phyloP scores from a whole-genome alignment of 768 basidiomycete species.

The Suillus plorans region DNA sequence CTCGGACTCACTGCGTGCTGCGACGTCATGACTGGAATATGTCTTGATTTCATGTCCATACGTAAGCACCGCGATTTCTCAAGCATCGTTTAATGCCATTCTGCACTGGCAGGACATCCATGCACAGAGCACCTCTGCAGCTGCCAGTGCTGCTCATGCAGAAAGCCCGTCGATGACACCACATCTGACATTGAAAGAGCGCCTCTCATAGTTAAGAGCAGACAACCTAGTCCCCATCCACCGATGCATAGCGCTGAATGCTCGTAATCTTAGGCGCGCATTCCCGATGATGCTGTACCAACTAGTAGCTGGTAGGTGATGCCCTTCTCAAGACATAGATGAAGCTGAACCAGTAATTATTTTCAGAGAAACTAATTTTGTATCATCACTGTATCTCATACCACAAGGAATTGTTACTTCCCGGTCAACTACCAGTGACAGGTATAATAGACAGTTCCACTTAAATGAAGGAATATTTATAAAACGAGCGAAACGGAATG shows the following conservation, averaged over 20 bases:
- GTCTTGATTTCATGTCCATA: constrained; percentile 21
- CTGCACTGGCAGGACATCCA: constrained; percentile 14
- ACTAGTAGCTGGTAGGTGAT: background rate
- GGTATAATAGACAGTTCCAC: background rate
- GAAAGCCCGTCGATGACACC: background rate
- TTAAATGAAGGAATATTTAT: background rate
- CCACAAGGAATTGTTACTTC: background rate
- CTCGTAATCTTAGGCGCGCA: background rate
- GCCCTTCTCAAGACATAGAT: background rate
- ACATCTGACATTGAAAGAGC: constrained; percentile 13
- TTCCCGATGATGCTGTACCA: background rate
- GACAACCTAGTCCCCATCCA: constrained; percentile 22
- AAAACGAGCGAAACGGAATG: background rate
- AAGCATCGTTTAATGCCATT: background rate
- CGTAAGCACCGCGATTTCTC: constrained; percentile 15
- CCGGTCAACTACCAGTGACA: background rate
- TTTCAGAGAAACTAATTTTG: background rate
- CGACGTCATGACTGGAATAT: constrained; percentile 23
- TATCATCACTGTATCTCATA: background rate
- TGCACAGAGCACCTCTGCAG: constrained; percentile 27
- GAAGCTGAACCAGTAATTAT: background rate
- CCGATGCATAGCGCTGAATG: constrained; percentile 19
- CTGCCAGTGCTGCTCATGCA: constrained; percentile 16
- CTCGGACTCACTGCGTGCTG: constrained; percentile 17
- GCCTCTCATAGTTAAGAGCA: constrained; percentile 20